Percentiles rank a stretch among this genome's conserved stretches.
Conservation (phyloP, 805 yeast species). For the Wickerhamiella hasegawae region DNA sequence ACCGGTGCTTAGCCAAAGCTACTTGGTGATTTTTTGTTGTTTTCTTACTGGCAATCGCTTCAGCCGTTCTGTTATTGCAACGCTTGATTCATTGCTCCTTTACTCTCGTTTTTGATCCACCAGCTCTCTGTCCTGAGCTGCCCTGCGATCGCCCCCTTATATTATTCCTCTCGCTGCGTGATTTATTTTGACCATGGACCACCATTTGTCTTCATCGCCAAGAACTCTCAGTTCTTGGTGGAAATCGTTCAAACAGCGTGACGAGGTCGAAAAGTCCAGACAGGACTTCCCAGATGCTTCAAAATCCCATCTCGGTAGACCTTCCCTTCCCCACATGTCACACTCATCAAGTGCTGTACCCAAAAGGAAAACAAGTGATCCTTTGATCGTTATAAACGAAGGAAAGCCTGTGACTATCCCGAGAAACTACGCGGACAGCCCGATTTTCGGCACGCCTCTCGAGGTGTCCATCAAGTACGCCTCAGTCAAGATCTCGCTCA, state of each 20-base stretch:
- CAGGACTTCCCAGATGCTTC: background rate
- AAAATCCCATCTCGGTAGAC: slow-evolving; percentile 8
- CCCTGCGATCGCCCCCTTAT: too few species aligned
- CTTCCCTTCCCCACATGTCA: slow-evolving; percentile 23
- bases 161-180: too few species aligned
- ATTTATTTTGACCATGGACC: too few species aligned
- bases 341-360: slow-evolving; percentile 20
- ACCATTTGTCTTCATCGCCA: slow-evolving; percentile 11
- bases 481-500: slow-evolving; percentile 54
- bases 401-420: slow-evolving; percentile 9
- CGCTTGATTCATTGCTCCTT: too few species aligned
- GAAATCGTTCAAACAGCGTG: slow-evolving; percentile 24
- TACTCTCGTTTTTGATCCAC: too few species aligned
- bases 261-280: too few species aligned
- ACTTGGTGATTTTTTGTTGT: too few species aligned
- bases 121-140: too few species aligned
- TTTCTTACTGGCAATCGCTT: too few species aligned
- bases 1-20: too few species aligned
- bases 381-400: slow-evolving; percentile 6
- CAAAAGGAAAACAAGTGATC: slow-evolving; percentile 3
- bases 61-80: too few species aligned
- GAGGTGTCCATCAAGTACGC: slow-evolving; percentile 58
- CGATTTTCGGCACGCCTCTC: slow-evolving; percentile 71
- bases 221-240: slow-evolving; percentile 21
- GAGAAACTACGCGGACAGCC: slow-evolving; percentile 12